Evolutionary conservation across 2,329 filamentous ascomycete genomes (phyloP), one percentile per base, ranked within the genome.

Genomic region (Fusarium dimerum): DNA sequence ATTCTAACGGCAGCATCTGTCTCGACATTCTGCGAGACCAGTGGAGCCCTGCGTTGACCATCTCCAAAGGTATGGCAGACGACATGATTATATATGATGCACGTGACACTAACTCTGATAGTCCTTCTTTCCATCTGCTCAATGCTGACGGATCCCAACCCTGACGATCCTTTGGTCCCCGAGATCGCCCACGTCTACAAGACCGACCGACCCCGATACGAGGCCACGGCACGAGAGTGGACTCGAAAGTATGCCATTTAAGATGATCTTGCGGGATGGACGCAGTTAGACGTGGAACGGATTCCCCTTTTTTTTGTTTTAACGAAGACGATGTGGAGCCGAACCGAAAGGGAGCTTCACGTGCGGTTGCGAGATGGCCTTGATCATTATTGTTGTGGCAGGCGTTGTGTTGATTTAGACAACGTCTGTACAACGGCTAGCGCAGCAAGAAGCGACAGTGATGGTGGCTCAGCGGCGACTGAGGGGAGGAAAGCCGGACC

Each of bases 141-240:
- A 48, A 97, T 99, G 94, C 82, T 99, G 75, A 99, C 94, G 71
- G 94, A 99, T 79, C 94, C 94, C 66, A 99, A 99, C 83, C 94
- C 94, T 61, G 94, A 99, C 75, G 94, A 99, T 76, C 94, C 94
- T 71, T 87, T 99, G 65, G 94, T 99, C 57, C 94, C 94, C 60
- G 94, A 99, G 81, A 99, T 99, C 69, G 94, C 94, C 68, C 94
- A 99, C 73, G 92, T 97, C 72, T 99, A 99, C 89, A 99, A 99
- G 87, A 97, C 93, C 62, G 94, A 99, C 77, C 89, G 92, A 67
- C 86, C 90, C 67, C 85, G 92, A 75, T 99, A 99, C 77, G 94
- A 99, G 80, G 90, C 91, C 63, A 97, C 92, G 52, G 94, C 94
- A 57, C 84, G 93, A 67, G 94, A 99, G 80, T 99, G 94, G 94